Evolutionary conservation across 192 early-diverging fungal species (phyloP), one percentile per base, ranked within the genome.

Genomic region (Coemansia sp.): DNA sequence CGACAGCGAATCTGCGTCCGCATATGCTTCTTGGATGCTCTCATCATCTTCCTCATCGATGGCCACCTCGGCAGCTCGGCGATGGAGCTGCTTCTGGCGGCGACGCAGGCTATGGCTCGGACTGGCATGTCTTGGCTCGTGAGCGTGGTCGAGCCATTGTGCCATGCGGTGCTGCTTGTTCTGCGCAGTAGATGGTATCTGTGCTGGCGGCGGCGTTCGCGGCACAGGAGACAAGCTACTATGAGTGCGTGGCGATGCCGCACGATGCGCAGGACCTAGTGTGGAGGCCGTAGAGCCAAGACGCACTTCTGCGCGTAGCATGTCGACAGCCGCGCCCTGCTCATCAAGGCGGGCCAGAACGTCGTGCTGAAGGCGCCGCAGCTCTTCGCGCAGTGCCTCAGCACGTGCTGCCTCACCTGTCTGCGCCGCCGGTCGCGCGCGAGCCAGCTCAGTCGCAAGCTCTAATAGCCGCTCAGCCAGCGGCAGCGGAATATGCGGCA

Each of bases 281-380:
- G 34, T 38, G 4, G 34, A 38, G 2, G 24, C 56, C 0, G 55
- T n/a, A 14, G 73, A 68, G 6, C 59, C 60, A 26, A 58, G 59
- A n/a, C 77, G 67, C 14, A 79, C 71, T 38, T 79, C 77, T 12
- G 60, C 61, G 18, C 77, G 67, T 49, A 79, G 62, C 68, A 56
- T 44, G 32, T 70, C 68, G 44, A 79, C 59, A 28, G 73, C 77
- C 4, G 52, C 50, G 3, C 68, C 71, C 28, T 59, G 70, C 61
- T 70, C 71, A 52, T 79, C 77, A 34, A 79, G 67, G 19, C 56
- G 54, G 1, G 41, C 38, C 48, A 79, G 49, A 1, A 79, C 61
- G 28, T 70, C 67, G 16, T 49, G 56, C 59, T 74, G 71, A 57
- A 79, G 54, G 2, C 48, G 56, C 26, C 54, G 25, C 23, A 80